Base-by-base conservation (phyloP, 2,329 filamentous ascomycete species). In the Cladosporium sp. region DNA sequence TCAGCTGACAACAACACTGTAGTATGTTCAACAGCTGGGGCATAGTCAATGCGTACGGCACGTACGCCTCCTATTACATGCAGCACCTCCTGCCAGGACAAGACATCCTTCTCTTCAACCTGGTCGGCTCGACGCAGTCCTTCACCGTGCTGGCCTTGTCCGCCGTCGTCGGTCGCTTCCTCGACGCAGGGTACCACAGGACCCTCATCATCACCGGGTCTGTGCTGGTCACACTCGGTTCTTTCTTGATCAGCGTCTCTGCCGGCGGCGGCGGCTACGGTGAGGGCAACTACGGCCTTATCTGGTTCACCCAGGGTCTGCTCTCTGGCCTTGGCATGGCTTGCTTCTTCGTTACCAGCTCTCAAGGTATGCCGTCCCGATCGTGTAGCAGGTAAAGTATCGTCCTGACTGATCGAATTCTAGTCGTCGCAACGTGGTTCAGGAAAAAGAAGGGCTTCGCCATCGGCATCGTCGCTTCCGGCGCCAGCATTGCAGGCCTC, bases 301-400 rank as follows among this genome's bases (percentile, higher is more conserved):
- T 76, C 19, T 75, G 73, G 73, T 61, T 72, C 9, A 73, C 72
- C 4, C 74, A 77, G 59, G 75, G 75, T 3, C 59, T 78, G 37
- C 61, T 77, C 35, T 68, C 69, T 22, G 74, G 74, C 4, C 54
- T 77, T 9, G 76, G 76, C 9, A 77, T 77, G 75, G 69, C 73
- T n/a, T 77, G 74, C 57, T 77, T 75, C 62, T 78, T 78, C 57
- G 75, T 77, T 4, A 71, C 54, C 19, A 76, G 74, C 56, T 77
- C 75, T 19, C 74, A 77, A 65, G 68, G 74, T 76, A 68, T 53
- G 70, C 62, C 11, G 5, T 19, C 2, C 14, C 48, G 22, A 28
- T 28, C 22, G 22, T 7, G 7, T 28, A 10, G 13, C 22, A 28
- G 2, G 2, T 28, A 33, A 5, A 28, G n/a, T n/a, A 10, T 8